phyloP scores from a whole-genome alignment of 2,329 filamentous ascomycete species.

The Moelleriella libera region DNA sequence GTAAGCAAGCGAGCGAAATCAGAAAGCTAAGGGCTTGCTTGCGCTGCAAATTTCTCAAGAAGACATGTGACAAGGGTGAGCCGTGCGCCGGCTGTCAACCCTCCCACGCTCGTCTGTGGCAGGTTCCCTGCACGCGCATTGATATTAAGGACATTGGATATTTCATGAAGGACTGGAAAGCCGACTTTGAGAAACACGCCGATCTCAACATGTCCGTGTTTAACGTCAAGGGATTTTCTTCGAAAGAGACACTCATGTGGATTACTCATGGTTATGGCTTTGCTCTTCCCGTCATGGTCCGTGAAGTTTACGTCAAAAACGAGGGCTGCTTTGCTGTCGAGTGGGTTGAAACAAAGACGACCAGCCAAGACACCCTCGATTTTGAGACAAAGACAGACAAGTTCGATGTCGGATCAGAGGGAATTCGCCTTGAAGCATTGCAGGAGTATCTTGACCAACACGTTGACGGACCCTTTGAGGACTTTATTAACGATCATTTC shows the following conservation, averaged over 20 bases:
- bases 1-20: conserved; percentile 94
- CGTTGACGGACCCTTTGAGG: conserved; percentile 82
- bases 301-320: conserved; percentile 84
- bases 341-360: conserved; percentile 72
- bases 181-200: conserved; percentile 85
- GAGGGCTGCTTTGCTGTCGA: conserved; percentile 87
- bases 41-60: conserved; percentile 97
- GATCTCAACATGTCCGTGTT: conserved; percentile 78
- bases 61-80: conserved; percentile 96
- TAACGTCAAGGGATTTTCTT: conserved; percentile 78
- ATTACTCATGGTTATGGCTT: conserved; percentile 95
- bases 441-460: conserved; percentile 92
- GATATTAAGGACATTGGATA: conserved; percentile 98
- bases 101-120: conserved; percentile 89
- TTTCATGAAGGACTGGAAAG: conserved; percentile 99
- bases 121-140: conserved; percentile 93
- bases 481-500: conserved; percentile 91
- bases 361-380: conserved; percentile 55
- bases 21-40: conserved; percentile 87
- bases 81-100: conserved; percentile 92
- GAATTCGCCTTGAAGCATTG: conserved; percentile 65
- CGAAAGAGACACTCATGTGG: conserved; percentile 62
- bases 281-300: conserved; percentile 80
- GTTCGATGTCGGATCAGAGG: conserved; percentile 78
- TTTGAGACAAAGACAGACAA: conserved; percentile 82